These are phyloP conservation scores for Cladosporium sp. DNA, from an alignment of 2,329 filamentous ascomycete genomes.

Conservation along the genomic window DNA sequence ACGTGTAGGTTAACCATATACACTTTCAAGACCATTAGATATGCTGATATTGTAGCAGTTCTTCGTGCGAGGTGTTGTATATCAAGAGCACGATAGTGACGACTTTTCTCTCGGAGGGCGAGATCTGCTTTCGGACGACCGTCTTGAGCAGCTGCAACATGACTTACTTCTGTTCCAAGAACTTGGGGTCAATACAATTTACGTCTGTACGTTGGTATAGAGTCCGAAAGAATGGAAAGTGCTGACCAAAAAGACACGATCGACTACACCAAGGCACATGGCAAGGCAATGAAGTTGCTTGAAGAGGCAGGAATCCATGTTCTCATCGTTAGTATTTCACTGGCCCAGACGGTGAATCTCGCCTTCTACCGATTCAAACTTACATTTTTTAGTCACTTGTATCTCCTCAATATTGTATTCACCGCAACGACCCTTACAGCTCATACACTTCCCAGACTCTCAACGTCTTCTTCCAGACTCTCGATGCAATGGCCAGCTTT, in stretches of 20 bases:
- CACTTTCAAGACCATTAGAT: neutral
- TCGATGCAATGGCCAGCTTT: neutral
- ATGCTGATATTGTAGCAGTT: neutral
- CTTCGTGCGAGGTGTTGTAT: neutral
- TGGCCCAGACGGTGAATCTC: neutral
- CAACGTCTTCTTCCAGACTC: neutral
- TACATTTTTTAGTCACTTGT: neutral
- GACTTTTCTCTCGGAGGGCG: neutral
- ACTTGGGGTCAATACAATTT: neutral
- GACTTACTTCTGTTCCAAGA: neutral
- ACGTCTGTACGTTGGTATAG: neutral
- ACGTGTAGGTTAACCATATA: neutral
- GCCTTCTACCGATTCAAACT: neutral
- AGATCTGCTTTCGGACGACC: neutral
- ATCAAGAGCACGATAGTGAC: neutral
- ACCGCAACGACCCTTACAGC: neutral
- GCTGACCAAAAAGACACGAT: constrained; percentile 9
- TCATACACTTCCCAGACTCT: neutral
- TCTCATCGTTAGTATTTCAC: constrained; percentile 9
- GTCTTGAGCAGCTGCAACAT: neutral
- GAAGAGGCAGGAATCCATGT: constrained; percentile 18
- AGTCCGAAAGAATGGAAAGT: too few species aligned
- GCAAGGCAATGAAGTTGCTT: constrained; percentile 17
- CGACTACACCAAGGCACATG: constrained; percentile 14
- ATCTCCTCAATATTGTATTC: neutral